Base-by-base conservation (phyloP, 2,329 filamentous ascomycete genomes). In the Pseudocercospora fijiensis region DNA sequence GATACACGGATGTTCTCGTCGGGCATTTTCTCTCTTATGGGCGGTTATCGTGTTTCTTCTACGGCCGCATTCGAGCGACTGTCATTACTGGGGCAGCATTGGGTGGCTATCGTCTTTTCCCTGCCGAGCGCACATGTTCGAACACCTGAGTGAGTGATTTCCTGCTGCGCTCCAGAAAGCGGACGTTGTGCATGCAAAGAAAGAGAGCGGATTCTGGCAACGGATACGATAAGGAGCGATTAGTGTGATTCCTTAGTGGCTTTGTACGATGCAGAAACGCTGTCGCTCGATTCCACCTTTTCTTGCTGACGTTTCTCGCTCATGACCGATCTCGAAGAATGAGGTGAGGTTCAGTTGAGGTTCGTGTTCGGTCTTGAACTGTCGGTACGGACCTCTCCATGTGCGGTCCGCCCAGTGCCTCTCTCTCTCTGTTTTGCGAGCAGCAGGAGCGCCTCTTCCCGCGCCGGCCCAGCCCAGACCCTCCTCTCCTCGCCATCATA, bases 131-230 rank as follows among this genome's bases (percentile, higher is more conserved):
- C 41, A 58, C 37, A 27, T 58, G 37, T 58, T 58, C 27, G 27
- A 56, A 56, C 53, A 56, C 30, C 22, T 28, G 37, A 37, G 43
- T 60, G 33, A 37, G 52, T 30, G 57, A 26, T 10, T 58, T 51
- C 57, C 49, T 58, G 22, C 43, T 26, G 57, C 57, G 57, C 26
- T 47, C 43, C 33, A 18, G 22, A 56, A 16, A 27, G 37, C 24
- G 37, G 37, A 49, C 57, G 37, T 33, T 58, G 37, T 58, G 57
- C 47, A 28, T 58, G 43, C 57, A 47, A 61, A 37, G 45, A 55
- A 59, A 65, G 52, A 63, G 60, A 43, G 63, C 63, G 61, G 56
- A 37, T 37, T 67, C 63, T 63, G 65, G 65, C 63, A 65, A 67
- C 58, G 58, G 65, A 67, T 53, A 59, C 60, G 62, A 57, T 61